These are phyloP conservation scores for Rhodotorula mucilaginosa DNA, from an alignment of 1,284 basidiomycete species.

Conservation along the genomic window DNA sequence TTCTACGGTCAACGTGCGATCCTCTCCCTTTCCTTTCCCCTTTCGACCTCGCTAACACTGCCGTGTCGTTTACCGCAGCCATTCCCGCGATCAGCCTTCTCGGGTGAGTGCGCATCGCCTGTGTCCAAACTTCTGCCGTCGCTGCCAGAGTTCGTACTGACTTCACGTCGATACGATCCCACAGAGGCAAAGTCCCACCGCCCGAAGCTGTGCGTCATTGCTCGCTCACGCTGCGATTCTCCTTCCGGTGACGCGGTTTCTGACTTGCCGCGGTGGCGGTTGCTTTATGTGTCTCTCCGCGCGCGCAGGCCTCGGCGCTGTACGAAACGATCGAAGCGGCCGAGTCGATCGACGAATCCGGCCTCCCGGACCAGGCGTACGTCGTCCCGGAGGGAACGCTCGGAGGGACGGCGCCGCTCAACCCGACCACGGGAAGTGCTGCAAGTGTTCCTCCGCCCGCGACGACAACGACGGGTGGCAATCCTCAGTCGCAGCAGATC, in stretches of 20 bases:
- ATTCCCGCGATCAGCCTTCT: slow-evolving; percentile 88
- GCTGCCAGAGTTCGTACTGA: neutral
- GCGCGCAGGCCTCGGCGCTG: slow-evolving; percentile 65
- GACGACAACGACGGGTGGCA: neutral
- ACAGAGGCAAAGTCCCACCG: slow-evolving; percentile 78
- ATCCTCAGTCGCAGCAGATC: slow-evolving; percentile 4
- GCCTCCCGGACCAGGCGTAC: slow-evolving; percentile 36
- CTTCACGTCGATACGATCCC: neutral
- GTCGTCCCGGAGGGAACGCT: slow-evolving; percentile 32
- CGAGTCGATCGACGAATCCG: slow-evolving; percentile 36
- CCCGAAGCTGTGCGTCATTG: slow-evolving; percentile 66
- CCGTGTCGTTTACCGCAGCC: slow-evolving; percentile 44
- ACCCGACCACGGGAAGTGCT: neutral
- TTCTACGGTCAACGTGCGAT: slow-evolving; percentile 76
- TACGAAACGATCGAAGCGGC: slow-evolving; percentile 85
- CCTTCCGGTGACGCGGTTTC: neutral
- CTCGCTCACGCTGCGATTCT: neutral
- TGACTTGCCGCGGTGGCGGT: too few species aligned
- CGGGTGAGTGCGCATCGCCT: slow-evolving; percentile 47
- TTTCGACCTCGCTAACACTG: too few species aligned
- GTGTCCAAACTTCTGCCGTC: neutral
- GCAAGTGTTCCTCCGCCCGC: neutral
- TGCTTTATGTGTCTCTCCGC: neutral
- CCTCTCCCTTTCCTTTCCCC: too few species aligned
- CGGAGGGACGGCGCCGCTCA: slow-evolving; percentile 15